Evolutionary conservation across 2,329 filamentous ascomycete species (phyloP).

Genomic region (Fonsecaea multimorphosa): DNA sequence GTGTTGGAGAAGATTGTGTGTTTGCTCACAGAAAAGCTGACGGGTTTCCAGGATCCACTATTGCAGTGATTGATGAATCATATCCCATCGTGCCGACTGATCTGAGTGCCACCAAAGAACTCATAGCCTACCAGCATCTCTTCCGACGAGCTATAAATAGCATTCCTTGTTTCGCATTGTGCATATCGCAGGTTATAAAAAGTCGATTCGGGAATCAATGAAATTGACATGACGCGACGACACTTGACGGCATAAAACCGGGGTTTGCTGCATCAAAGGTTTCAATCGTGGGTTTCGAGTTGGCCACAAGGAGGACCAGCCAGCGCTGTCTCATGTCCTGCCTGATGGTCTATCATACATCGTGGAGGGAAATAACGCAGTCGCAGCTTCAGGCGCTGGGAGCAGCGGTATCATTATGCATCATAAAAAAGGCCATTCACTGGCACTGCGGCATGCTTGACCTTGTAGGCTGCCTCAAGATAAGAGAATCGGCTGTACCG

Average conservation of each 20-base stretch:
- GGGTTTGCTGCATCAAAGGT: background rate
- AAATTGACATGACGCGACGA: slow-evolving; percentile 5
- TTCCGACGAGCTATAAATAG: background rate
- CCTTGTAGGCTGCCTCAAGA: background rate
- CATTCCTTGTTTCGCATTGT: slow-evolving; percentile 18
- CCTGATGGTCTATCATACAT: background rate
- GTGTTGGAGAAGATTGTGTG: slow-evolving; percentile 39
- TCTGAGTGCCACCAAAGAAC: background rate
- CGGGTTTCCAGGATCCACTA: slow-evolving; percentile 33
- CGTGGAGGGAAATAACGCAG: background rate
- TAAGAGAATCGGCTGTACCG: background rate
- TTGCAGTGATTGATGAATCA: slow-evolving; percentile 33
- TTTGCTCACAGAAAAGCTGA: slow-evolving; percentile 18
- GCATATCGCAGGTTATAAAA: slow-evolving; percentile 10
- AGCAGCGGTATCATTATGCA: background rate
- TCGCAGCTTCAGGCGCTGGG: background rate
- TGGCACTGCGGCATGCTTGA: background rate
- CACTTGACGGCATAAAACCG: background rate
- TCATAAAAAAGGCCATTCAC: background rate
- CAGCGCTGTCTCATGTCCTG: background rate
- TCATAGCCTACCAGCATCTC: slow-evolving; percentile 2
- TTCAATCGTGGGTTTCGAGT: background rate
- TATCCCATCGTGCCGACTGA: background rate
- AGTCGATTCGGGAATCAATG: background rate
- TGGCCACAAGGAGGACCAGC: background rate